phyloP scores from a whole-genome alignment of 2,329 filamentous ascomycete genomes.

The Nakataea oryzae region DNA sequence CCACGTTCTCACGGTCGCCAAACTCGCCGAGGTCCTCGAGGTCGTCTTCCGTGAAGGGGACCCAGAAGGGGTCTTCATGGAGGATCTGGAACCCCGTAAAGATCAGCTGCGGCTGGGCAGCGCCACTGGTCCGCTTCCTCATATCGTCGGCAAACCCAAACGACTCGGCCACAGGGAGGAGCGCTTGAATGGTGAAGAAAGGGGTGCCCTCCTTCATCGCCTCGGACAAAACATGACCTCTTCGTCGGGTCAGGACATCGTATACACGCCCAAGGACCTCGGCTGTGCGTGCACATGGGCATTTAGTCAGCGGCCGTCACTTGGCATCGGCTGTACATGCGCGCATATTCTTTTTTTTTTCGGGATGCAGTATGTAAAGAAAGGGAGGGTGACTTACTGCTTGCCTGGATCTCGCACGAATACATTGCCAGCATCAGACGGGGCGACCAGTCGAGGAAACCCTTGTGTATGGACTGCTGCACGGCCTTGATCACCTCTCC shows the following conservation, averaged over 20 bases:
- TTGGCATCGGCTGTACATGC: neutral
- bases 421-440: slow-evolving; percentile 97
- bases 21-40: slow-evolving; percentile 91
- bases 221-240: slow-evolving; percentile 82
- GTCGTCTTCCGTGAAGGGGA: slow-evolving; percentile 91
- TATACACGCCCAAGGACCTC: slow-evolving; percentile 95
- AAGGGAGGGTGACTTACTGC: slow-evolving; percentile 44
- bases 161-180: slow-evolving; percentile 84
- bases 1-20: slow-evolving; percentile 90
- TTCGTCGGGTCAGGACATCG: slow-evolving; percentile 89
- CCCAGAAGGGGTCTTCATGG: slow-evolving; percentile 96
- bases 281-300: slow-evolving; percentile 35
- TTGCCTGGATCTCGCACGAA: slow-evolving; percentile 92
- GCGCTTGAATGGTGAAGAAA: slow-evolving; percentile 86
- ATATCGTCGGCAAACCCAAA: slow-evolving; percentile 98
- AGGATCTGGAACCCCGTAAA: slow-evolving; percentile 89
- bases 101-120: slow-evolving; percentile 83
- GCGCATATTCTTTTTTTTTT: no score
- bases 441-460: slow-evolving; percentile 91
- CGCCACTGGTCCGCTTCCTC: slow-evolving; percentile 83
- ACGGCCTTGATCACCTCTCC: slow-evolving; percentile 89
- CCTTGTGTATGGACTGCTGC: slow-evolving; percentile 71
- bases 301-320: slow-evolving; percentile 9
- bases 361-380: slow-evolving; percentile 1
- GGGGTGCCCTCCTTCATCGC: slow-evolving; percentile 90